phyloP scores from a whole-genome alignment of 306 rosid genomes.

The Inga oerstediana region DNA sequence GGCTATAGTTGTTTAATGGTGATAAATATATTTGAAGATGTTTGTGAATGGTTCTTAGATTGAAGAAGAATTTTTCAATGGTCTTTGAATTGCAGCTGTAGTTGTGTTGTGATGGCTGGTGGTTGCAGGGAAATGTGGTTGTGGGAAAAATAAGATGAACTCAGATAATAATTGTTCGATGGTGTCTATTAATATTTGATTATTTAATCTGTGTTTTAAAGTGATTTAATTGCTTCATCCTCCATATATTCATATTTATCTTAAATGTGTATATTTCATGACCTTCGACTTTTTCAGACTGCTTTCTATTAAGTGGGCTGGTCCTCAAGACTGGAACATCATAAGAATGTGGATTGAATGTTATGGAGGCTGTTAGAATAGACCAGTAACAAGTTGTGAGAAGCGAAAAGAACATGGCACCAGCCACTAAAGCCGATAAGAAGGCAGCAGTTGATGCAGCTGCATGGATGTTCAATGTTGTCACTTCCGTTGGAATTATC shows the following conservation, averaged over 20 bases:
- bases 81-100: background rate
- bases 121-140: background rate
- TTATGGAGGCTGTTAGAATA: conserved; percentile 42
- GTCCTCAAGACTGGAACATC: background rate
- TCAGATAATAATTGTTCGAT: background rate
- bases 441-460: conserved; percentile 74
- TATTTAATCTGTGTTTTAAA: background rate
- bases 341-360: conserved; percentile 28
- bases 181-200: background rate
- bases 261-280: conserved; percentile 18
- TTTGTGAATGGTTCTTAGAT: background rate
- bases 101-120: background rate
- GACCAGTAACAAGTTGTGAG: conserved; percentile 15
- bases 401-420: conserved; percentile 50
- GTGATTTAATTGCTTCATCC: background rate
- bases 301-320: conserved; percentile 11
- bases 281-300: conserved; percentile 21
- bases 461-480: conserved; percentile 88
- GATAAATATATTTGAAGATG: background rate
- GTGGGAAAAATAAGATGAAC: background rate
- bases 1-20: background rate
- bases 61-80: background rate
- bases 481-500: conserved; percentile 84
- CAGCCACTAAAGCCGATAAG: conserved; percentile 69
- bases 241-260: background rate